Evolutionary conservation across 192 early-diverging fungal species (phyloP), one percentile per base, ranked within the genome.

Genomic region (Linnemannia elongata): DNA sequence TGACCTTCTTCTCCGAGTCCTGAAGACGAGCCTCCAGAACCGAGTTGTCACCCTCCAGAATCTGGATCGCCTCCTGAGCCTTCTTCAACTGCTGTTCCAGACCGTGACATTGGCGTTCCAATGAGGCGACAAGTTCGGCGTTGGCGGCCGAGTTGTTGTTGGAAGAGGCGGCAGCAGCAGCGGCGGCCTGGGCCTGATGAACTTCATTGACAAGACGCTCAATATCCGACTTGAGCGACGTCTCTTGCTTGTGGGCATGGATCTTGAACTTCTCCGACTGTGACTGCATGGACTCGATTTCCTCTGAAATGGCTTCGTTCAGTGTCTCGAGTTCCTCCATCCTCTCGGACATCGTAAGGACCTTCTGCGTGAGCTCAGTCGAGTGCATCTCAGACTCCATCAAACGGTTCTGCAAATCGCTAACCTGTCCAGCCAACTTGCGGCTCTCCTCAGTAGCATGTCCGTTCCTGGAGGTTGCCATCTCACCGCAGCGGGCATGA

Each of bases 1-100:
- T 54, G 6, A 87, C 85, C 54, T 87, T 87, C 80, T 87, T 87
- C 52, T 87, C 85, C 8, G 85, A 81, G 20, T 87, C 85, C 55
- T 57, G 75, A 15, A 87, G 55, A 49, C 85, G 63, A 0, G 79
- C 79, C 68, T 87, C 85, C 12, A 87, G 60, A 20, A 87, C 79
- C n/a, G 79, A 87, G 49, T 87, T 87, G 66, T 87, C 85, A 0
- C 85, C 79, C 44, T 87, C 85, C 24, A 87, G 35, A 52, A 81
- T 71, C 54, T 87, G 85, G 49, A 81, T 81, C 15, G 75, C 72
- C 72, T 87, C 85, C 52, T 87, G 85, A 36, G 85, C 75, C 52
- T 87, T 77, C 55, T 81, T 77, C 55, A 86, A 6, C n/a, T 69
- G 84, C 20, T 49, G 63, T 13, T 86, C 79, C 10, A 86, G 36